A percentile compares a stretch with the other conserved stretches of the same genome.
These are phyloP conservation scores for Aureobasidium sp. DNA, from an alignment of 2,329 filamentous ascomycete species.

Conservation along the genomic window DNA sequence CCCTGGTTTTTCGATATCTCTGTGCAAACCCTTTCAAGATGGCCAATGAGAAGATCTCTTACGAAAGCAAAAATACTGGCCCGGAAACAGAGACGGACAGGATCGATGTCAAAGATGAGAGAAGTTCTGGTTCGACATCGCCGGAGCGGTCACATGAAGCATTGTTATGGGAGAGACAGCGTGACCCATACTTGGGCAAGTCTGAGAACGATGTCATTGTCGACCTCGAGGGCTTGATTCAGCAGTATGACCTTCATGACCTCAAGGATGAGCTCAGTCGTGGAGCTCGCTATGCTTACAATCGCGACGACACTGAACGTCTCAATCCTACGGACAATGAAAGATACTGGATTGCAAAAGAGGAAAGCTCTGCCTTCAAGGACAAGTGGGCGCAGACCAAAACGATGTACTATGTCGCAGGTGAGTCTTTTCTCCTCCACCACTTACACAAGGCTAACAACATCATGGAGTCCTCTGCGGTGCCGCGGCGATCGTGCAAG, in stretches of 20 bases:
- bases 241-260: constrained; percentile 22
- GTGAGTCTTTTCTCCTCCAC: constrained; percentile 27
- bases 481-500: constrained; percentile 51
- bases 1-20: neutral
- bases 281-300: constrained; percentile 23
- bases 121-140: neutral
- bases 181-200: constrained; percentile 26
- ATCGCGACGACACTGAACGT: constrained; percentile 21
- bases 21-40: neutral
- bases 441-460: too few relatives aligned
- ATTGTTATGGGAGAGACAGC: constrained; percentile 17
- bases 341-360: constrained; percentile 49
- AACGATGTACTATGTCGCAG: constrained; percentile 45
- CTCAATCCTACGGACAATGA: constrained; percentile 52
- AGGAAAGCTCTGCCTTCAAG: constrained; percentile 61
- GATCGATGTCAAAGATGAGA: constrained; percentile 7
- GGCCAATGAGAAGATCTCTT: neutral
- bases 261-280: constrained; percentile 23
- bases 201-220: constrained; percentile 23
- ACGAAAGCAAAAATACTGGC: neutral
- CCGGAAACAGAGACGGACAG: neutral
- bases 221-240: constrained; percentile 24
- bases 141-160: neutral
- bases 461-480: constrained; percentile 31
- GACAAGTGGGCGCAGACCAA: constrained; percentile 54